These are phyloP conservation scores for Cladorrhinum sp. DNA, from an alignment of 2,329 filamentous ascomycete species.

Conservation along the genomic window DNA sequence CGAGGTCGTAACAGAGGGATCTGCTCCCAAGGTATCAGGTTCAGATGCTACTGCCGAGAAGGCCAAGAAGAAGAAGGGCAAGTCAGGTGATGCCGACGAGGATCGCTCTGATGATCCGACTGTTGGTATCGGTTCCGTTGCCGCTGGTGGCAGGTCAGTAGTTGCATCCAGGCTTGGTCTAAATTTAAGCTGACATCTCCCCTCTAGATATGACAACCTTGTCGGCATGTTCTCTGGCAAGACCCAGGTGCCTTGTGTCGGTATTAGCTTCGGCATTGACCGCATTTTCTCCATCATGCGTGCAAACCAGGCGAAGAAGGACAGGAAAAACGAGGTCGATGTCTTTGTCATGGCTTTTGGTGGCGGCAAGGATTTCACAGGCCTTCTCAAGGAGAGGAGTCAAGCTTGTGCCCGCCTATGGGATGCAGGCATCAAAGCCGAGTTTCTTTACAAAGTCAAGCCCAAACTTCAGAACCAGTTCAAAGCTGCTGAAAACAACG, in stretches of 20 bases:
- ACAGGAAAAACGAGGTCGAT: constrained; percentile 72
- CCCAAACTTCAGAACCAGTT: constrained; percentile 87
- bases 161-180: not conserved
- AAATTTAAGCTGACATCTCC: not conserved
- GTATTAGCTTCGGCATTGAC: constrained; percentile 92
- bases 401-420: constrained; percentile 52
- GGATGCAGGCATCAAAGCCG: constrained; percentile 85
- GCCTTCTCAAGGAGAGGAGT: constrained; percentile 64
- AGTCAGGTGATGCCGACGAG: constrained; percentile 24
- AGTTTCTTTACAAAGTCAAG: constrained; percentile 87
- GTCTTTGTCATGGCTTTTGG: constrained; percentile 95
- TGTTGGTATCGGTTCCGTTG: constrained; percentile 48
- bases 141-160: constrained; percentile 69
- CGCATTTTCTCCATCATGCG: constrained; percentile 93
- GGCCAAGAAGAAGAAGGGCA: constrained; percentile 27
- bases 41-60: constrained; percentile 15
- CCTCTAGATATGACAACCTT: constrained; percentile 70
- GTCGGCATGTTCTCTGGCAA: constrained; percentile 92
- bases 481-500: constrained; percentile 78
- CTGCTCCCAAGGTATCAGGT: constrained; percentile 48
- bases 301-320: constrained; percentile 57
- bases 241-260: constrained; percentile 78
- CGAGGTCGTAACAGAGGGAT: constrained; percentile 81
- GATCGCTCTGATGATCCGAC: constrained; percentile 28
- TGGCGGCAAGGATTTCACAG: constrained; percentile 77